A percentile compares a stretch with the other conserved stretches of the same genome.
phyloP scores from a whole-genome alignment of 2,329 filamentous ascomycete species.

The Raffaelea ambrosiae region DNA sequence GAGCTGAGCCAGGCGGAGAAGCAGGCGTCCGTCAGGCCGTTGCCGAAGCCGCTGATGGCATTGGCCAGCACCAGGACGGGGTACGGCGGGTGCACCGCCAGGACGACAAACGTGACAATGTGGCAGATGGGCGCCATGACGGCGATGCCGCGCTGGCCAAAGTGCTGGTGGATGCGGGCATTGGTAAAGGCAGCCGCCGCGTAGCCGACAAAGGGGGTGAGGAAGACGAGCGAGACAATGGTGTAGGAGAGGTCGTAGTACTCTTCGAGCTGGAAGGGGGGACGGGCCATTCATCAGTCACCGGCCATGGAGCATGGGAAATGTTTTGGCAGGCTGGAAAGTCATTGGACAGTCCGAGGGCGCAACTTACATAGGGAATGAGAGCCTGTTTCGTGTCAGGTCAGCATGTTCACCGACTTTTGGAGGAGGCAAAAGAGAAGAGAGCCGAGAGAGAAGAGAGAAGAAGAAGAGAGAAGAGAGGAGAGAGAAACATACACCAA shows the following conservation, averaged over 20 bases:
- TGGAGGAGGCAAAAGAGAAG: no score
- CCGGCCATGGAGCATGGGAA: no score
- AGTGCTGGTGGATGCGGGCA: neutral
- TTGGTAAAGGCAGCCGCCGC: neutral
- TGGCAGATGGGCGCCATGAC: neutral
- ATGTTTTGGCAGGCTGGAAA: no score
- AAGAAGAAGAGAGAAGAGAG: neutral
- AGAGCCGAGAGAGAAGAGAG: no score
- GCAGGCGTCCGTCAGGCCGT: neutral
- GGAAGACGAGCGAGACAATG: neutral
- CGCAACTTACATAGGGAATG: neutral
- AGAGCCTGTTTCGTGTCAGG: neutral
- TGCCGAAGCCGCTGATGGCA: neutral
- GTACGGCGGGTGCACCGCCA: neutral
- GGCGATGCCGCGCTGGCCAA: neutral
- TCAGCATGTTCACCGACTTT: no score
- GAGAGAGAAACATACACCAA: neutral
- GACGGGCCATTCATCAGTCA: neutral
- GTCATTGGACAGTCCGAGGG: no score
- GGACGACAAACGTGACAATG: neutral
- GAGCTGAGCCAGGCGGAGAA: neutral
- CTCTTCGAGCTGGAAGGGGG: neutral
- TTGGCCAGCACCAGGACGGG: neutral
- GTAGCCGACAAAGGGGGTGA: neutral
- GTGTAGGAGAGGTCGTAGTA: neutral